Evolutionary conservation across 176 grass and related monocot genomes (phyloP).

Genomic region (Tillandsia leiboldiana): DNA sequence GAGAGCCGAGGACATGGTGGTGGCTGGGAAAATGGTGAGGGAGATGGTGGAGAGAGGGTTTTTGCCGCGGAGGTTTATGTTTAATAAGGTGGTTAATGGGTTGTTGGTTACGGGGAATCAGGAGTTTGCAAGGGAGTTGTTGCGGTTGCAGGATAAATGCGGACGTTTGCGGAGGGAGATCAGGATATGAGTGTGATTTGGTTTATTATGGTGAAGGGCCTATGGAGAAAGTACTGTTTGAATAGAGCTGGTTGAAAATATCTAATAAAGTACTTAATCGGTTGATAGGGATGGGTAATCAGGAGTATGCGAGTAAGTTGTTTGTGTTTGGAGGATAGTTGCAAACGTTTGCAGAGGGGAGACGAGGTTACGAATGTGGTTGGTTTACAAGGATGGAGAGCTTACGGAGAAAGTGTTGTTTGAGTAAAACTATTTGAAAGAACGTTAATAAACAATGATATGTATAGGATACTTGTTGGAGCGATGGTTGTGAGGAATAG

Average conservation of each 20-base stretch:
- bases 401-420: neutral
- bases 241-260: slow-evolving; percentile 4
- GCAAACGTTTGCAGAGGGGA: slow-evolving; percentile 30
- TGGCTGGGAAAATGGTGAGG: slow-evolving; percentile 68
- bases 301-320: slow-evolving; percentile 55
- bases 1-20: slow-evolving; percentile 58
- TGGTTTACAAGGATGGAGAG: neutral
- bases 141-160: slow-evolving; percentile 82
- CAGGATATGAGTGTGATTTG: slow-evolving; percentile 36
- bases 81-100: slow-evolving; percentile 74
- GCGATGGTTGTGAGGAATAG: slow-evolving; percentile 87
- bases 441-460: slow-evolving; percentile 20
- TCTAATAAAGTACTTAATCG: slow-evolving; percentile 80
- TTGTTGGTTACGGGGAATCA: slow-evolving; percentile 82
- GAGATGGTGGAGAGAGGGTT: slow-evolving; percentile 84
- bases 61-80: slow-evolving; percentile 86
- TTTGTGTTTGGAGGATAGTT: slow-evolving; percentile 74
- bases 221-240: neutral
- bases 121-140: slow-evolving; percentile 51
- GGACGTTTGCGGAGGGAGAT: slow-evolving; percentile 39
- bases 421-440: too few relatives aligned
- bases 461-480: slow-evolving; percentile 76
- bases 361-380: slow-evolving; percentile 43
- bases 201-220: neutral
- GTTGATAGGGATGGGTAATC: slow-evolving; percentile 65